Percentiles rank a stretch among this genome's conserved stretches.
These are phyloP conservation scores for Hippophae gyantsensis DNA, from an alignment of 306 rosid species.

Conservation along the genomic window DNA sequence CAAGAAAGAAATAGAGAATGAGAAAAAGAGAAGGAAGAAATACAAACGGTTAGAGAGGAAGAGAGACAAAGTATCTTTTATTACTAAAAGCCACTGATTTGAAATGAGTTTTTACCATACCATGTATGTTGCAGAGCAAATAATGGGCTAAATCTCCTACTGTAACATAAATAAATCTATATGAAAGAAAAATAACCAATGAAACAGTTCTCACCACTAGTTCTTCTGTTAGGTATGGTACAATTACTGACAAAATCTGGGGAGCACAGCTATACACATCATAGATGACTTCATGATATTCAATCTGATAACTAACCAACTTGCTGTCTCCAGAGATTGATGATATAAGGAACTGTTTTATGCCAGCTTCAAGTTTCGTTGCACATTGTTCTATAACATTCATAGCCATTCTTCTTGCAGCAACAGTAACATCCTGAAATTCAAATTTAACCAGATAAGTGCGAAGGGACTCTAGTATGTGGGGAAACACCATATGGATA, in stretches of 20 bases:
- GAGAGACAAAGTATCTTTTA: no score
- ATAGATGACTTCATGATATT: conserved; percentile 74
- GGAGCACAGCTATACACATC: conserved; percentile 91
- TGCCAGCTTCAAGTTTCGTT: conserved; percentile 80
- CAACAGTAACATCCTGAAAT: conserved; percentile 68
- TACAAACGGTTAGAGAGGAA: no score
- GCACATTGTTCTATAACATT: conserved; percentile 75
- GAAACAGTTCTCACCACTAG: conserved; percentile 59
- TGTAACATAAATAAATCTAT: no score
- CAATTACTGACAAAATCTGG: conserved; percentile 67
- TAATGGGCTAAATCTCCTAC: no score
- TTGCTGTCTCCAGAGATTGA: conserved; percentile 80
- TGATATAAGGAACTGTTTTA: conserved; percentile 74
- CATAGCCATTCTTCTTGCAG: conserved; percentile 98
- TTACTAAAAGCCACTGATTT: no score
- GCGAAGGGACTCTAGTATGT: not conserved
- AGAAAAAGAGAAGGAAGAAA: no score
- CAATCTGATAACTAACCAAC: conserved; percentile 41
- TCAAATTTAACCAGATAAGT: conserved; percentile 11
- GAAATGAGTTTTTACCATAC: no score
- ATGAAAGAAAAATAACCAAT: no score
- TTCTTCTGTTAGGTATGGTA: conserved; percentile 86
- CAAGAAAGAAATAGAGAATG: no score
- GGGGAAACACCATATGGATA: not conserved
- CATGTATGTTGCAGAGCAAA: no score